phyloP scores from a whole-genome alignment of 768 basidiomycete genomes.

The Mrakia frigida region DNA sequence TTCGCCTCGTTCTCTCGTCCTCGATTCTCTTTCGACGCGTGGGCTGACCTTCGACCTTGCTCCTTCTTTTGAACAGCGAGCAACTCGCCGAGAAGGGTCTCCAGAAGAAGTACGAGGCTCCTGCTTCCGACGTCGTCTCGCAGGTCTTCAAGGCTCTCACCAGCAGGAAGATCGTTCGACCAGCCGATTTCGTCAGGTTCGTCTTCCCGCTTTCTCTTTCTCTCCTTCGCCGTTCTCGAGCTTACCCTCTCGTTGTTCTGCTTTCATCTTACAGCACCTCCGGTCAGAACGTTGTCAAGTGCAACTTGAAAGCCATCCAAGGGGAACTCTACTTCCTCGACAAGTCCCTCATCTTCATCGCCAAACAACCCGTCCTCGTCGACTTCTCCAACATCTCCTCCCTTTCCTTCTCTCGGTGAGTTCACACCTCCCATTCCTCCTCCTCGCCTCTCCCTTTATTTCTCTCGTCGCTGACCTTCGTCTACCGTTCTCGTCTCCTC shows the following conservation, averaged over 20 bases:
- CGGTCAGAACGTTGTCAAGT: slow-evolving; percentile 92
- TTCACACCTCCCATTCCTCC: not conserved
- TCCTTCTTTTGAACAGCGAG: slow-evolving; percentile 37
- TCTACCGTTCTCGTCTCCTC: not conserved
- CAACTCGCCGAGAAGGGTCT: slow-evolving; percentile 56
- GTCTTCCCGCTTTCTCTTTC: slow-evolving; percentile 26
- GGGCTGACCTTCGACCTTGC: not conserved
- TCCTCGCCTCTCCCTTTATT: not conserved
- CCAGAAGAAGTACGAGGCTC: slow-evolving; percentile 89
- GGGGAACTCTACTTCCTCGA: slow-evolving; percentile 98
- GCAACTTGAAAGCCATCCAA: slow-evolving; percentile 91
- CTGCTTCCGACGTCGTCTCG: slow-evolving; percentile 91
- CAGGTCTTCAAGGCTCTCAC: slow-evolving; percentile 86
- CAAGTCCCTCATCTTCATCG: slow-evolving; percentile 95
- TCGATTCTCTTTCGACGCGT: slow-evolving; percentile 2
- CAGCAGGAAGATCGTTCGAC: slow-evolving; percentile 83
- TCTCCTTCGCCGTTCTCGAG: not conserved
- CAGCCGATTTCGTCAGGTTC: slow-evolving; percentile 79
- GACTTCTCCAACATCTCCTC: slow-evolving; percentile 85
- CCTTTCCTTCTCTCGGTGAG: slow-evolving; percentile 75
- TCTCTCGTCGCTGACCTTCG: not conserved
- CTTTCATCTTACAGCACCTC: slow-evolving; percentile 56
- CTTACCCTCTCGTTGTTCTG: not conserved
- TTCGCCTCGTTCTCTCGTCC: not conserved
- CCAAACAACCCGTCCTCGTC: slow-evolving; percentile 86